Evolutionary conservation across 768 basidiomycete genomes (phyloP).

Genomic region (Termitomyces sp.): DNA sequence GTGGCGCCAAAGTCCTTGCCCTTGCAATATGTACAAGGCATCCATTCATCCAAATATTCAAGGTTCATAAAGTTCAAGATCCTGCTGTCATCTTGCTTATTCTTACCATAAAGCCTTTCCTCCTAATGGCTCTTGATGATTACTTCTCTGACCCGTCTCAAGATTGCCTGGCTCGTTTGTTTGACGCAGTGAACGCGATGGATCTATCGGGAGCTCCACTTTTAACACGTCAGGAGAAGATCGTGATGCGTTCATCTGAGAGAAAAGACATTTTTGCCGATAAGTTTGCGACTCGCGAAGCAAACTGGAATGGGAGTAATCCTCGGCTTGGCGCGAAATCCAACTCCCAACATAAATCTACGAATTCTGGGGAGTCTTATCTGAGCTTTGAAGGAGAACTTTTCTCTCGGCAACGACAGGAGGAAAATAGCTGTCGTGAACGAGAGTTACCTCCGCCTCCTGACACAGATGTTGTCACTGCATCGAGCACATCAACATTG

Average conservation of each 20-base stretch:
- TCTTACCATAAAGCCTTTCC: slow-evolving; percentile 61
- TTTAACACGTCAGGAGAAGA: slow-evolving; percentile 77
- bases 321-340: slow-evolving; percentile 20
- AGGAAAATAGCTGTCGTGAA: slow-evolving; percentile 32
- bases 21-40: slow-evolving; percentile 91
- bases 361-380: slow-evolving; percentile 56
- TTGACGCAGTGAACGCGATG: slow-evolving; percentile 92
- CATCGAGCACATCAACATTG: slow-evolving; percentile 21
- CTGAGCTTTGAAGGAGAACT: slow-evolving; percentile 69
- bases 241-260: slow-evolving; percentile 86
- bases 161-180: slow-evolving; percentile 84
- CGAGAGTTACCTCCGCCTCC: slow-evolving; percentile 21
- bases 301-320: slow-evolving; percentile 21
- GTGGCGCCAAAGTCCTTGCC: slow-evolving; percentile 92
- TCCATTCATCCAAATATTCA: slow-evolving; percentile 95
- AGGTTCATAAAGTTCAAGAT: slow-evolving; percentile 37
- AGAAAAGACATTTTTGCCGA: slow-evolving; percentile 90
- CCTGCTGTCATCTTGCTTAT: not conserved
- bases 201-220: slow-evolving; percentile 74
- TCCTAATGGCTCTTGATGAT: slow-evolving; percentile 91
- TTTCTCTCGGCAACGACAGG: slow-evolving; percentile 36
- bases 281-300: slow-evolving; percentile 45
- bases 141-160: slow-evolving; percentile 89
- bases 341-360: slow-evolving; percentile 37
- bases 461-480: slow-evolving; percentile 31